Conservation (phyloP, 2,329 filamentous ascomycete genomes). For the Microdochium trichocladiopsis region DNA sequence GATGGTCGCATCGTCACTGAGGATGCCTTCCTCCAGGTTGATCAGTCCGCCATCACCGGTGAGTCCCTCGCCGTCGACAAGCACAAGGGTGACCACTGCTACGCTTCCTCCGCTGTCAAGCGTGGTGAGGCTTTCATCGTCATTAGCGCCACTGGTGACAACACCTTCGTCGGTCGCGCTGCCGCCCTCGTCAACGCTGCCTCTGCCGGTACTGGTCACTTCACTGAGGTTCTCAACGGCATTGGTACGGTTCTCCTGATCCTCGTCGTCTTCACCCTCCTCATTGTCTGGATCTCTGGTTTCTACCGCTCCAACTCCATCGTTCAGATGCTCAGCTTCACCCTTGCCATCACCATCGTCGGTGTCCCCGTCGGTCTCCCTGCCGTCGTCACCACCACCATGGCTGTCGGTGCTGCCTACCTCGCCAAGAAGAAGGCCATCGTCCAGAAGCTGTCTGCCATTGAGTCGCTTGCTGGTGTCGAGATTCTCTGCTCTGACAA, state of each 20-base stretch:
- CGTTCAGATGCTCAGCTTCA: slow-evolving; percentile 73
- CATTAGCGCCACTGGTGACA: slow-evolving; percentile 78
- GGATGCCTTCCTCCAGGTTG: slow-evolving; percentile 78
- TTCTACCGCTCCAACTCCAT: slow-evolving; percentile 85
- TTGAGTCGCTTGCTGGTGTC: slow-evolving; percentile 86
- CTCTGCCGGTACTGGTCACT: slow-evolving; percentile 69
- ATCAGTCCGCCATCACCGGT: slow-evolving; percentile 87
- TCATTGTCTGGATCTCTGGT: slow-evolving; percentile 78
- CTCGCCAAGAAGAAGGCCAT: slow-evolving; percentile 90
- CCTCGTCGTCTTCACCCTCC: slow-evolving; percentile 71
- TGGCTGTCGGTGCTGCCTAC: slow-evolving; percentile 89
- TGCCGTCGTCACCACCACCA: slow-evolving; percentile 87
- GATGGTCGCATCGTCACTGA: slow-evolving; percentile 82
- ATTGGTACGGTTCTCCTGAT: slow-evolving; percentile 77
- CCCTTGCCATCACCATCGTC: slow-evolving; percentile 82
- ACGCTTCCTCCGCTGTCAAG: slow-evolving; percentile 83
- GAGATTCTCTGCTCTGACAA: slow-evolving; percentile 94
- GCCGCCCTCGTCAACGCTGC: slow-evolving; percentile 79
- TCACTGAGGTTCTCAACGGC: slow-evolving; percentile 83
- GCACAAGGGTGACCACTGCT: slow-evolving; percentile 73
- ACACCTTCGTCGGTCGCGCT: slow-evolving; percentile 83
- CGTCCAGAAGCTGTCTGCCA: slow-evolving; percentile 86
- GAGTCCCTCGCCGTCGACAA: slow-evolving; percentile 91
- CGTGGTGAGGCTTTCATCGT: slow-evolving; percentile 81
- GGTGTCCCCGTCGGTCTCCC: slow-evolving; percentile 91